Base-by-base conservation (phyloP, 1,284 basidiomycete species). In the Fistulinella cinereoalba region DNA sequence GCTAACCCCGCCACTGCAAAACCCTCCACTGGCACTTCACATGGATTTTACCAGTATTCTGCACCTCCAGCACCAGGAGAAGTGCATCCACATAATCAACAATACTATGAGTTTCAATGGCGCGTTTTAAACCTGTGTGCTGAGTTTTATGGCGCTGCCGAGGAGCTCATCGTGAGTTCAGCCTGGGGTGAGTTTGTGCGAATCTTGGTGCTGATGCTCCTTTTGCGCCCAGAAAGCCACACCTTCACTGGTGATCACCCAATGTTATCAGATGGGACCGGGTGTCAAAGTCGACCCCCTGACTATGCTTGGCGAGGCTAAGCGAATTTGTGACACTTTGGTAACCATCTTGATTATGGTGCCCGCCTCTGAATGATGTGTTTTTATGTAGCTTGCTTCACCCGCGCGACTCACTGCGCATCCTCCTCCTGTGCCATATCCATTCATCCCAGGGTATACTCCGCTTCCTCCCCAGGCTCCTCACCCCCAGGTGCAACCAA, bases 101-200 rank as follows among this genome's bases (percentile, higher is more conserved):
- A 83, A 57, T 88, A 87, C 64, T 85, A 87, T 61, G 85, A 89
- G 60, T 90, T 90, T 57, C 86, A 89, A 61, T 90, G 87, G 86
- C 77, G 85, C 42, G 80, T 88, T 33, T 66, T 90, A 45, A 87
- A 87, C 58, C 69, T 90, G 31, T 90, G 87, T 64, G 80, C 83
- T 2, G 87, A 89, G 60, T 90, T 90, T 61, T 90, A 89, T 67
- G 83, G 81, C 28, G 86, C 87, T 7, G 87, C 88, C 15, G 87
- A 88, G 62, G 87, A 90, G 63, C 75, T 90, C 38, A 76, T 90
- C 45, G 87, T 90, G 62, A 66, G 86, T 78, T 49, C 27, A 27
- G 36, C 52, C 46, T 46, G 49, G 40, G 50, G 43, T 46, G 44
- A 48, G 49, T 37, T 28, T 40, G 42, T 39, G 31, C 43, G 51